Percentiles rank a stretch among this genome's conserved stretches.
These are phyloP conservation scores for Aureobasidium namibiae DNA, from an alignment of 2,329 filamentous ascomycete genomes.

Conservation along the genomic window DNA sequence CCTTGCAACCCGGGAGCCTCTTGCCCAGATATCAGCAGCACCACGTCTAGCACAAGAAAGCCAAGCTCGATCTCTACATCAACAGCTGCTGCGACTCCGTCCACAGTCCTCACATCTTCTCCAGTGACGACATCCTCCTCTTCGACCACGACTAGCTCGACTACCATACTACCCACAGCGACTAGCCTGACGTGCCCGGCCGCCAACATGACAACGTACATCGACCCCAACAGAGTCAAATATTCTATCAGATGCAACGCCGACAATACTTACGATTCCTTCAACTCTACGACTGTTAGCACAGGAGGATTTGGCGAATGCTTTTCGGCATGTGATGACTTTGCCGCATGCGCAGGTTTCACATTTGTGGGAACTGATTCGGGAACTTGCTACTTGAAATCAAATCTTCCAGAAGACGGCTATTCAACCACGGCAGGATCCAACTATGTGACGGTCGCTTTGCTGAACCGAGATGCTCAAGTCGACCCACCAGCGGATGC, in stretches of 20 bases:
- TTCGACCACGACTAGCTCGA: not conserved
- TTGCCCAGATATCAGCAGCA: conserved; percentile 15
- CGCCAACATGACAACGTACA: conserved; percentile 19
- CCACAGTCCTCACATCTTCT: not conserved
- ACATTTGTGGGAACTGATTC: conserved; percentile 20
- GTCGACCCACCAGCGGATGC: not conserved
- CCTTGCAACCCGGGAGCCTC: conserved; percentile 18
- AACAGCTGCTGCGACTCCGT: not conserved
- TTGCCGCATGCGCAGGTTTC: conserved; percentile 21
- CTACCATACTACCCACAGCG: conserved; percentile 6
- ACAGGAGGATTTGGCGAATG: conserved; percentile 23
- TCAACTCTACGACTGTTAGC: conserved; percentile 17
- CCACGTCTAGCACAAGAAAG: not conserved
- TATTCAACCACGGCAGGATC: conserved; percentile 17
- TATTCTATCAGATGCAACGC: conserved; percentile 23
- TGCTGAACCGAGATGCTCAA: conserved; percentile 17
- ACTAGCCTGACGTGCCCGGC: conserved; percentile 20
- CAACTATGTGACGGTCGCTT: conserved; percentile 21
- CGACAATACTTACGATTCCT: conserved; percentile 20
- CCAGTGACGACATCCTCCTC: not conserved
- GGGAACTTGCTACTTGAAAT: conserved; percentile 24
- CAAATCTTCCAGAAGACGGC: conserved; percentile 15
- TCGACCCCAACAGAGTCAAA: conserved; percentile 19
- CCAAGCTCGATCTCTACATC: not conserved
- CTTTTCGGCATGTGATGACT: conserved; percentile 22